These are phyloP conservation scores for Telopea speciosissima DNA, from an alignment of 177 flowering plant genomes.

Conservation along the genomic window DNA sequence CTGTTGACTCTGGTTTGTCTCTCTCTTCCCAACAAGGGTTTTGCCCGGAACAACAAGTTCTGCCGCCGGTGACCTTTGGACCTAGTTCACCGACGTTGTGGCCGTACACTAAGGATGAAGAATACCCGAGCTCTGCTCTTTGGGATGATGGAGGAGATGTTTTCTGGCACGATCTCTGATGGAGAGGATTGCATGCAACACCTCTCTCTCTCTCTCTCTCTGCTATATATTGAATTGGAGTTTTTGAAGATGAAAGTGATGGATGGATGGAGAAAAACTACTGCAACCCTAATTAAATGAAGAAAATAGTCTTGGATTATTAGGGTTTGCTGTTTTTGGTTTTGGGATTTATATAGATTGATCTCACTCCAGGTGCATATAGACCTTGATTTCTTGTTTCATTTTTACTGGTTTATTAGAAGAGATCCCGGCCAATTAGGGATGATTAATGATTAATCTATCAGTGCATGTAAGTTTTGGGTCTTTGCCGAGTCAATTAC, in stretches of 20 bases:
- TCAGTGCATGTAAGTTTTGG: background rate
- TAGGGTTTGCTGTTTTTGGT: too few relatives aligned
- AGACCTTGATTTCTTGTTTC: background rate
- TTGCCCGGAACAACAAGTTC: slow-evolving; percentile 13
- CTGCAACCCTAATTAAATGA: background rate
- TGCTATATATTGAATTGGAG: background rate
- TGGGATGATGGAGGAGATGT: slow-evolving; percentile 50
- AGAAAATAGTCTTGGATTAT: too few relatives aligned
- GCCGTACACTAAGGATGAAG: slow-evolving; percentile 39
- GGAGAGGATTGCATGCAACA: background rate
- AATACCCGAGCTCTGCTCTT: slow-evolving; percentile 28
- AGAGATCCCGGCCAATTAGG: slow-evolving; percentile 3
- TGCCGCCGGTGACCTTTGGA: slow-evolving; percentile 7
- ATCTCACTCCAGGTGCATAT: slow-evolving; percentile 1
- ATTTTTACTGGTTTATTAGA: background rate
- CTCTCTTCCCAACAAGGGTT: slow-evolving; percentile 17
- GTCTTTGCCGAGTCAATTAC: background rate
- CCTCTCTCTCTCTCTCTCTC: background rate
- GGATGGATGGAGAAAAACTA: background rate
- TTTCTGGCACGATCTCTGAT: slow-evolving; percentile 39
- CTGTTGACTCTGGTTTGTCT: slow-evolving; percentile 37
- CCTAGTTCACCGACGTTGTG: slow-evolving; percentile 35
- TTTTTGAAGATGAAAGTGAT: background rate
- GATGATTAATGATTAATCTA: background rate
- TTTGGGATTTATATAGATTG: background rate